Evolutionary conservation across 192 early-diverging fungal genomes (phyloP), one percentile per base, ranked within the genome.

Genomic region (Entrophospora sp.): DNA sequence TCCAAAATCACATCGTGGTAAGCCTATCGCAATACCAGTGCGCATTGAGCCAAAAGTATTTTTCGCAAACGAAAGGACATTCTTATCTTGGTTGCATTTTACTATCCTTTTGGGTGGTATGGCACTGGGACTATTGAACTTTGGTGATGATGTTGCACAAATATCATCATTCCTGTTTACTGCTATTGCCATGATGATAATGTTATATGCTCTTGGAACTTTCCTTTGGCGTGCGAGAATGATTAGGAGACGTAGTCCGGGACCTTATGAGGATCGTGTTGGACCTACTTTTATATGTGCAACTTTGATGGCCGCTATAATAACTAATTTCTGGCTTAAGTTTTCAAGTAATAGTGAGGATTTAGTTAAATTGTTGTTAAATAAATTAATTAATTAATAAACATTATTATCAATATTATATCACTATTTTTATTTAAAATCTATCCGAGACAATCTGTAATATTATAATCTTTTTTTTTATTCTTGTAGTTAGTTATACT

Each of bases 51-150:
- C 91, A 59, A 96, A 96, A 70, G 87, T 94, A 43, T 95, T 80
- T 70, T 95, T 96, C 79, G 92, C 92, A 27, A 96, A 96, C 69
- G 93, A 96, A 71, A 83, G 93, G 30, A 96, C 93, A 3, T 93
- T 94, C 71, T 76, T 94, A 32, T 82, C 91, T 16, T 96, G 91
- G 91, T 74, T 93, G 35, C 85, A 88, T 70, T 91, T 93, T 71
- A 80, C 88, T 1, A 76, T 87, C 7, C 68, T 90, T 58, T 71
- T 91, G 35, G 86, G 86, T 6, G 87, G 79, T 42, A 70, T 91
- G 5, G 83, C 90, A 5, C 71, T 91, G 57, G 87, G 88, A 0
- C 62, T 91, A 63, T 74, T 91, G 5, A 91, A 91, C 74, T 91
- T 89, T 81, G 89, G 88, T 12, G 88, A 92, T 75, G 73, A 79